These are phyloP conservation scores for Pichia californica DNA, from an alignment of 805 yeast genomes.

Conservation along the genomic window DNA sequence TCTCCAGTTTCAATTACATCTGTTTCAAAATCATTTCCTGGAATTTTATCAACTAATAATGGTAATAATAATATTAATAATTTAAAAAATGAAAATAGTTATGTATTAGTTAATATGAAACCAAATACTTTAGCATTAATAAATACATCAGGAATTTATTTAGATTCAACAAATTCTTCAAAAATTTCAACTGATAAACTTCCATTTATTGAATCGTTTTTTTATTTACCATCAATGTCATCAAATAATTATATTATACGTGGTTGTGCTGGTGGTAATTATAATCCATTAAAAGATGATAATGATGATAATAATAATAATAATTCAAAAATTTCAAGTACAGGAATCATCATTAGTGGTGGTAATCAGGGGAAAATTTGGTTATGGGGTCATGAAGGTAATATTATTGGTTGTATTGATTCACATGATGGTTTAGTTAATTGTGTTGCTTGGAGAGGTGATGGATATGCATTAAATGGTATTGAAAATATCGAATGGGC, in stretches of 20 bases:
- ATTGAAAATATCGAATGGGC: slow-evolving; percentile 11
- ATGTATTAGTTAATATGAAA: slow-evolving; percentile 12
- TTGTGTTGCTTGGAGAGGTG: slow-evolving; percentile 12
- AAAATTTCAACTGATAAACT: background rate
- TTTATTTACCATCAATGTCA: slow-evolving; percentile 10
- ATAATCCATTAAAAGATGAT: no score
- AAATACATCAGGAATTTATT: slow-evolving; percentile 8
- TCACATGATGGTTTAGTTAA: slow-evolving; percentile 13
- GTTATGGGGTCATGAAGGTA: slow-evolving; percentile 15
- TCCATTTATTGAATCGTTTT: slow-evolving; percentile 14
- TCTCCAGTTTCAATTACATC: slow-evolving; percentile 11
- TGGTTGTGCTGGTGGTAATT: slow-evolving; percentile 14
- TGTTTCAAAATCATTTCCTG: slow-evolving; percentile 6
- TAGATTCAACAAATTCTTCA: background rate
- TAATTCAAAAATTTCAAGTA: background rate
- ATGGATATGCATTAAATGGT: slow-evolving; percentile 1
- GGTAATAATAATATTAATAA: slow-evolving; percentile 1
- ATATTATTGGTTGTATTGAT: slow-evolving; percentile 9
- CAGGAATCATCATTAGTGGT: slow-evolving; percentile 13
- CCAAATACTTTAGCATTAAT: slow-evolving; percentile 10
- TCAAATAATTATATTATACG: slow-evolving; percentile 12
- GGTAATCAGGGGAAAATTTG: slow-evolving; percentile 13
- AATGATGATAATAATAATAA: background rate
- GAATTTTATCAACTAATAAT: background rate
- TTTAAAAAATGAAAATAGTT: no score